A percentile compares a stretch with the other conserved stretches of the same genome.
These are phyloP conservation scores for Cucurbita argyrosperma DNA, from an alignment of 306 rosid genomes.

Conservation along the genomic window DNA sequence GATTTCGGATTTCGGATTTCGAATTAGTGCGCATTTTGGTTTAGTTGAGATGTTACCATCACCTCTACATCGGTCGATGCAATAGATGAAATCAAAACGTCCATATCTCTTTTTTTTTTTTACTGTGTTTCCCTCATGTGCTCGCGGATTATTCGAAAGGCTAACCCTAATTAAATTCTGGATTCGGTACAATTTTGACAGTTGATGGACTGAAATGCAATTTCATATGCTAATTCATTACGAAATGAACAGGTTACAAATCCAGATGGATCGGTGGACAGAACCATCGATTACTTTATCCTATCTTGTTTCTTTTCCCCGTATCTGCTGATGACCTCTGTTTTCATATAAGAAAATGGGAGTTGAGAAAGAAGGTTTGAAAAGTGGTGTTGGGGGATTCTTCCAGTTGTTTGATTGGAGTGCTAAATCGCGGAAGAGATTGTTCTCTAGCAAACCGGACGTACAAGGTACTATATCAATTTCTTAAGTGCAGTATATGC, in stretches of 20 bases:
- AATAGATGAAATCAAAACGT: neutral
- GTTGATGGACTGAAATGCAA: neutral
- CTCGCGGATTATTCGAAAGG: neutral
- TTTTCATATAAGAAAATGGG: slow-evolving; percentile 45
- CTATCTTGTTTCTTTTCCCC: slow-evolving; percentile 3
- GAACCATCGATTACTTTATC: slow-evolving; percentile 8
- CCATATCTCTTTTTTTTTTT: neutral
- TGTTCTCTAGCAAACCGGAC: slow-evolving; percentile 56
- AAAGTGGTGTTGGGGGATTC: slow-evolving; percentile 60
- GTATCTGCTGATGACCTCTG: slow-evolving; percentile 16
- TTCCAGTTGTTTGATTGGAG: slow-evolving; percentile 89
- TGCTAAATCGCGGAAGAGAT: slow-evolving; percentile 71
- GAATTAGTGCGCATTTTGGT: neutral
- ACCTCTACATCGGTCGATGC: neutral
- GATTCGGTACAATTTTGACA: neutral
- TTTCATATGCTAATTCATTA: neutral
- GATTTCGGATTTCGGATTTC: neutral
- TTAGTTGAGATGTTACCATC: neutral
- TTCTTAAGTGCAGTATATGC: neutral
- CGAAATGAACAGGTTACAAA: neutral
- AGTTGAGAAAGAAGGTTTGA: slow-evolving; percentile 53
- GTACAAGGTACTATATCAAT: slow-evolving; percentile 31
- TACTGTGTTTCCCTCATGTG: neutral
- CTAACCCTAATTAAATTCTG: neutral
- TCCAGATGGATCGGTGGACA: slow-evolving; percentile 15